These are phyloP conservation scores for Solanum aculeatissimum DNA, from an alignment of 305 asterid species.

Conservation along the genomic window DNA sequence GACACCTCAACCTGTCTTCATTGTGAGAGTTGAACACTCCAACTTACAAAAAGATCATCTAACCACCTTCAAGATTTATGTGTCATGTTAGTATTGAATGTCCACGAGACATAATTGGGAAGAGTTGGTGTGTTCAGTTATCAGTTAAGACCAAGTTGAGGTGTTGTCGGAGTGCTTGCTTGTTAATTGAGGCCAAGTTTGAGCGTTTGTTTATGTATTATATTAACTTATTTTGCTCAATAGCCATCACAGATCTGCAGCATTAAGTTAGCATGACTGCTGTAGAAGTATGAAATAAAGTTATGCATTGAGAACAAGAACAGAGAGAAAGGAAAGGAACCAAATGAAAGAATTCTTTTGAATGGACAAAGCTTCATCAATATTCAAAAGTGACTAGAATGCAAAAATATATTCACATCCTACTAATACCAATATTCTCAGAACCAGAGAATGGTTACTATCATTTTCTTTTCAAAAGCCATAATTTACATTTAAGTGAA, in stretches of 20 bases:
- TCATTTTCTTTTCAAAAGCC: background rate
- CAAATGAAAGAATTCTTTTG: background rate
- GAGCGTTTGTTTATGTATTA: background rate
- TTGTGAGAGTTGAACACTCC: background rate
- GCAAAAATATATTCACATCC: background rate
- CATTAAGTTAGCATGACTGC: background rate
- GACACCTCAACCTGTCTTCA: no score
- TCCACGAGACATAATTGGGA: background rate
- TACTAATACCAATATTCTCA: background rate
- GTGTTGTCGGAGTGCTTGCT: background rate
- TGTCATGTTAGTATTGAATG: background rate
- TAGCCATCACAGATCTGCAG: background rate
- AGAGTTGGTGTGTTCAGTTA: background rate
- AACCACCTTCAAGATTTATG: background rate
- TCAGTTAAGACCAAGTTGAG: fast-evolving
- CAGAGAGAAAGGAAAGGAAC: background rate
- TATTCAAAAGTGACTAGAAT: background rate
- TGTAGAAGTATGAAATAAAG: background rate
- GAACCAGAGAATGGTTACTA: background rate
- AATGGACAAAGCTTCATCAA: background rate
- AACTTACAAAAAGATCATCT: background rate
- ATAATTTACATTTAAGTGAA: background rate
- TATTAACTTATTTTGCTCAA: background rate
- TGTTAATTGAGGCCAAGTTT: background rate
- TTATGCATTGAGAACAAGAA: background rate